phyloP scores from a whole-genome alignment of 2,329 filamentous ascomycete genomes.

The Pseudopithomyces maydicus region DNA sequence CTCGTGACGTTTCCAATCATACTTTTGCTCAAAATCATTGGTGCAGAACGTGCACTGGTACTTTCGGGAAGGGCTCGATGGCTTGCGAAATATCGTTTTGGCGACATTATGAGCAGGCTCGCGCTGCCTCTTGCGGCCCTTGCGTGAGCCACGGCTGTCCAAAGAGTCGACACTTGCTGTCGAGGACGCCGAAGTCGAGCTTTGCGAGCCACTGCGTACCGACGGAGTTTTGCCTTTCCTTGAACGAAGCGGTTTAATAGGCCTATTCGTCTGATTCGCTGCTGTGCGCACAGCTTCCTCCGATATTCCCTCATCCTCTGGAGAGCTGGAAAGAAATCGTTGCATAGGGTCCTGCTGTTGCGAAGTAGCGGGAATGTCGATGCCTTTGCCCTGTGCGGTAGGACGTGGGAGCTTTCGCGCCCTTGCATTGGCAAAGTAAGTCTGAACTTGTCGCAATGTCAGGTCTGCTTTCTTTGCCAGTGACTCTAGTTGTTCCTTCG shows the following conservation, averaged over 20 bases:
- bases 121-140: slow-evolving; percentile 28
- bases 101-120: slow-evolving; percentile 9
- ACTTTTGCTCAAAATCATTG: slow-evolving; percentile 57
- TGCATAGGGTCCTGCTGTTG: slow-evolving; percentile 21
- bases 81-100: slow-evolving; percentile 19
- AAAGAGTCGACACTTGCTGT: slow-evolving; percentile 23
- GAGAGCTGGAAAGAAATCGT: slow-evolving; percentile 28
- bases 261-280: slow-evolving; percentile 7
- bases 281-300: slow-evolving; percentile 20
- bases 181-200: slow-evolving; percentile 24
- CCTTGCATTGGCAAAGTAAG: slow-evolving; percentile 29
- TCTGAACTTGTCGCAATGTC: slow-evolving; percentile 24
- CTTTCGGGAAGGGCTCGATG: slow-evolving; percentile 30
- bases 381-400: not conserved
- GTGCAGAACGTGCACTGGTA: slow-evolving; percentile 60
- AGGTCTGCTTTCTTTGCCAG: slow-evolving; percentile 19
- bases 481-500: slow-evolving; percentile 17
- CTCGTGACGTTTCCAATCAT: slow-evolving; percentile 66
- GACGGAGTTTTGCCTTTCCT: slow-evolving; percentile 11
- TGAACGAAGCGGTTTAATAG: slow-evolving; percentile 1
- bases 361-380: not conserved
- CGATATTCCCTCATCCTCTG: slow-evolving; percentile 26
- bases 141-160: slow-evolving; percentile 21
- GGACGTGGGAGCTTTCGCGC: slow-evolving; percentile 22
- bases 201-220: slow-evolving; percentile 16